Conservation (phyloP, 768 basidiomycete species). For the Flagelloscypha sp. region DNA sequence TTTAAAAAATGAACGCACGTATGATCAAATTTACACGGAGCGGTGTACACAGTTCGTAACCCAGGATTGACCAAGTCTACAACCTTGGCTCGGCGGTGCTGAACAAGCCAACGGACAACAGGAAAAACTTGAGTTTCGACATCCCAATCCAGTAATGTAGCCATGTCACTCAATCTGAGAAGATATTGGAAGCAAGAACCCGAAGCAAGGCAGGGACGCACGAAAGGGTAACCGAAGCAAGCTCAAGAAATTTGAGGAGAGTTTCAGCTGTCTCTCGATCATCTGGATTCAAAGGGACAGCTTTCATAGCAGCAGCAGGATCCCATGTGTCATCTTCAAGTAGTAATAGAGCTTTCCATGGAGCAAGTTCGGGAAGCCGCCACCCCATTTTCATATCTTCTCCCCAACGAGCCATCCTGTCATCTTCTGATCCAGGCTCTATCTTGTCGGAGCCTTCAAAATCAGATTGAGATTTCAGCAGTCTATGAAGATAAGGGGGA, state of each 20-base stretch:
- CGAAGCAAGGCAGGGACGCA: slow-evolving; percentile 27
- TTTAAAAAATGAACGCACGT: slow-evolving; percentile 39
- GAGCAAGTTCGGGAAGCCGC: slow-evolving; percentile 64
- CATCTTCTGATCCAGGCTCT: slow-evolving; percentile 45
- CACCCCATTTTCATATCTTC: slow-evolving; percentile 59
- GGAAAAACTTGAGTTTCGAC: slow-evolving; percentile 78
- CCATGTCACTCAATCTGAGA: slow-evolving; percentile 67
- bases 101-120: slow-evolving; percentile 86
- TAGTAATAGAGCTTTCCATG: slow-evolving; percentile 88
- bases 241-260: slow-evolving; percentile 67
- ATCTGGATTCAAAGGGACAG: slow-evolving; percentile 51
- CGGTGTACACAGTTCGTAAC: slow-evolving; percentile 74
- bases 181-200: slow-evolving; percentile 3
- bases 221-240: slow-evolving; percentile 69
- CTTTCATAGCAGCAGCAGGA: slow-evolving; percentile 50
- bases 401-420: slow-evolving; percentile 47
- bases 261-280: slow-evolving; percentile 64
- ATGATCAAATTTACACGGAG: slow-evolving; percentile 54
- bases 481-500: slow-evolving; percentile 67
- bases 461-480: slow-evolving; percentile 61
- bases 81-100: slow-evolving; percentile 82
- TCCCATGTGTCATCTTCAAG: slow-evolving; percentile 56
- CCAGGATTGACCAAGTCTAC: slow-evolving; percentile 77
- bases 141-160: slow-evolving; percentile 75
- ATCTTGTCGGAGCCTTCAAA: slow-evolving; percentile 43